phyloP scores from a whole-genome alignment of 352 stramenopile genomes.

The Pythium utonaiense region DNA sequence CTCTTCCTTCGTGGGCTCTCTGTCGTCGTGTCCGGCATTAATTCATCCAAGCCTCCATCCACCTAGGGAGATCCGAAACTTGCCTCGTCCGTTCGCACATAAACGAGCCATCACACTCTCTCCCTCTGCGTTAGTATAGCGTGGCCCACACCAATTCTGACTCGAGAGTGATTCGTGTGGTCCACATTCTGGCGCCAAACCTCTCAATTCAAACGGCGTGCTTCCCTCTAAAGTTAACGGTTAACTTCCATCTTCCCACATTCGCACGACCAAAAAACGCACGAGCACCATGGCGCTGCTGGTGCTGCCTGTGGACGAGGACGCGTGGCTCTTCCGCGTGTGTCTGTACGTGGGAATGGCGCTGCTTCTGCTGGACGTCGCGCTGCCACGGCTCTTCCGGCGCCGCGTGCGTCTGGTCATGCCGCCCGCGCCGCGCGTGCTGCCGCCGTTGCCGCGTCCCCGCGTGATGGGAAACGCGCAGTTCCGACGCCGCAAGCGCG shows the following conservation, averaged over 20 bases:
- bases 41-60: too few species aligned
- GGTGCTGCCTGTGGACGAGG: constrained; percentile 48
- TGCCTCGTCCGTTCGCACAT: too few species aligned
- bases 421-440: constrained; percentile 21
- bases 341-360: constrained; percentile 57
- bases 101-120: too few species aligned
- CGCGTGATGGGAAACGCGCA: constrained; percentile 30
- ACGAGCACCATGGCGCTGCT: constrained; percentile 26
- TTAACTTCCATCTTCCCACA: neutral
- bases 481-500: constrained; percentile 40
- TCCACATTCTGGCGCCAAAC: constrained; percentile 16
- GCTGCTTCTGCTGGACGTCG: constrained; percentile 46
- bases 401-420: constrained; percentile 50
- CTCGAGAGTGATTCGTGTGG: constrained; percentile 12
- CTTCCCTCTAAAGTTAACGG: neutral
- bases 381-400: constrained; percentile 48
- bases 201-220: neutral
- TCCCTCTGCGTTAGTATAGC: too few species aligned
- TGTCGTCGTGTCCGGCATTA: too few species aligned
- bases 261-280: too few species aligned
- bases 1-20: too few species aligned
- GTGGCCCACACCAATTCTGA: neutral
- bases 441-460: constrained; percentile 13
- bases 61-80: too few species aligned
- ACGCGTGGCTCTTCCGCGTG: constrained; percentile 43